A percentile compares a stretch with the other conserved stretches of the same genome.
phyloP scores from a whole-genome alignment of 148 eudicot genomes.

The Dysphania ambrosioides region DNA sequence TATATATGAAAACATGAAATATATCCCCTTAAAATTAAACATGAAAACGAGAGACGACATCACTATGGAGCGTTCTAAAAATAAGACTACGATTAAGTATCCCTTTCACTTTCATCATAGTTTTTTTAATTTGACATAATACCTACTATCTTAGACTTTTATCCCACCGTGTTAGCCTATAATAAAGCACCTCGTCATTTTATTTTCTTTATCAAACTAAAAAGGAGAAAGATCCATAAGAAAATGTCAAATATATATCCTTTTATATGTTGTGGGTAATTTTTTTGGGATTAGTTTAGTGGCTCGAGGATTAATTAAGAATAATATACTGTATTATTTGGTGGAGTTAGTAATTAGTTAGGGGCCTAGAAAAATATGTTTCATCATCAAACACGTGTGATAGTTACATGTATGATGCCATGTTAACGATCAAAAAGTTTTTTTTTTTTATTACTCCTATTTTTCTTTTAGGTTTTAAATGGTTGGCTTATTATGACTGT shows the following conservation, averaged over 20 bases:
- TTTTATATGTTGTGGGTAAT: not conserved
- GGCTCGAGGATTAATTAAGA: constrained; percentile 23
- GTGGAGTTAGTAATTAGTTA: constrained; percentile 29
- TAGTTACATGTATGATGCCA: constrained; percentile 23
- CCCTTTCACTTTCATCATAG: constrained; percentile 6
- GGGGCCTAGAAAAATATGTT: constrained; percentile 2
- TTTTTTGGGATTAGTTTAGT: constrained; percentile 22
- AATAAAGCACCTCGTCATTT: not conserved
- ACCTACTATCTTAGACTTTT: constrained; percentile 35
- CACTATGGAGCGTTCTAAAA: constrained; percentile 12
- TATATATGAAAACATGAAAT: too few relatives aligned
- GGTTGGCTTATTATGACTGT: constrained; percentile 23
- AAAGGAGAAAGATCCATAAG: not conserved
- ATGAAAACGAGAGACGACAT: not conserved
- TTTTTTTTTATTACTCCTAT: not conserved
- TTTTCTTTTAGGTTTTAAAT: not conserved
- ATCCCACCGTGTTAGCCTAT: constrained; percentile 15
- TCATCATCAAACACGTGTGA: constrained; percentile 41
- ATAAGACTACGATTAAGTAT: not conserved
- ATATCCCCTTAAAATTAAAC: not conserved
- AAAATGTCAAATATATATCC: not conserved
- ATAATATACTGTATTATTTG: not conserved
- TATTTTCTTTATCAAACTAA: not conserved
- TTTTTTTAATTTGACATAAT: constrained; percentile 29
- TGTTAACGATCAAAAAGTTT: not conserved